Percentiles rank a stretch among this genome's conserved stretches.
Evolutionary conservation across 2,329 filamentous ascomycete species (phyloP).

Genomic region (Thelonectria olida): DNA sequence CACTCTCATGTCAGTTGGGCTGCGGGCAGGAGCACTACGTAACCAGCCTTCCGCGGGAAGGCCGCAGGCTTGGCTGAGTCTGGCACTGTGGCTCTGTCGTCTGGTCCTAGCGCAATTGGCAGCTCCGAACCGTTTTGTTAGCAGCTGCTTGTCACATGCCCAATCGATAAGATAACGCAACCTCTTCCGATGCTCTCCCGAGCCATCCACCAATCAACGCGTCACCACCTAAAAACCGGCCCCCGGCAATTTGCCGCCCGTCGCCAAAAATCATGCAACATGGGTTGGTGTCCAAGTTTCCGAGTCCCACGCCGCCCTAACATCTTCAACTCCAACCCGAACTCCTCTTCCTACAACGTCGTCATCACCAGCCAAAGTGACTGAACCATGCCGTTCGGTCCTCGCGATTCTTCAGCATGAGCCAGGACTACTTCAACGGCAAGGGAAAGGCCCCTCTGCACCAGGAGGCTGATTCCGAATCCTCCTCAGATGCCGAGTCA

Average conservation of each 20-base stretch:
- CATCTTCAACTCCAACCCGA: slow-evolving; percentile 28
- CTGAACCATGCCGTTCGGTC: slow-evolving; percentile 47
- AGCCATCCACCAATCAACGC: slow-evolving; percentile 41
- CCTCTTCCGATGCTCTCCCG: slow-evolving; percentile 38
- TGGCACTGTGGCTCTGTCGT: slow-evolving; percentile 4
- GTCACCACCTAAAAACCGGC: slow-evolving; percentile 24
- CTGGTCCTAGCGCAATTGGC: not conserved
- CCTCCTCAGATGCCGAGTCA: slow-evolving; percentile 30
- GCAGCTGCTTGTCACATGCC: slow-evolving; percentile 14
- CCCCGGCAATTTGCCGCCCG: slow-evolving; percentile 42
- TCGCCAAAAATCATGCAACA: slow-evolving; percentile 44
- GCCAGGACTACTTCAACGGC: slow-evolving; percentile 65
- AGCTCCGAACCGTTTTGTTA: slow-evolving; percentile 1
- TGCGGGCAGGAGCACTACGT: slow-evolving; percentile 27
- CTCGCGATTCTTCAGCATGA: slow-evolving; percentile 58
- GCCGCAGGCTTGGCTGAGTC: slow-evolving; percentile 5
- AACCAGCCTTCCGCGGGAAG: slow-evolving; percentile 14
- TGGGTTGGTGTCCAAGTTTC: slow-evolving; percentile 37
- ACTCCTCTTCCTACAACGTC: slow-evolving; percentile 31
- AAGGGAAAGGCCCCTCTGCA: slow-evolving; percentile 61
- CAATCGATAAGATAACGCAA: slow-evolving; percentile 40
- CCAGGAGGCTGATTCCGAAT: slow-evolving; percentile 40
- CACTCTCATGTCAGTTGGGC: slow-evolving; percentile 12
- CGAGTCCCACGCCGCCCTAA: slow-evolving; percentile 21
- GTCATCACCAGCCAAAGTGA: slow-evolving; percentile 21